Evolutionary conservation across 306 rosid genomes (phyloP), one percentile per base, ranked within the genome.

Genomic region (Cyclanthera cordifolia): DNA sequence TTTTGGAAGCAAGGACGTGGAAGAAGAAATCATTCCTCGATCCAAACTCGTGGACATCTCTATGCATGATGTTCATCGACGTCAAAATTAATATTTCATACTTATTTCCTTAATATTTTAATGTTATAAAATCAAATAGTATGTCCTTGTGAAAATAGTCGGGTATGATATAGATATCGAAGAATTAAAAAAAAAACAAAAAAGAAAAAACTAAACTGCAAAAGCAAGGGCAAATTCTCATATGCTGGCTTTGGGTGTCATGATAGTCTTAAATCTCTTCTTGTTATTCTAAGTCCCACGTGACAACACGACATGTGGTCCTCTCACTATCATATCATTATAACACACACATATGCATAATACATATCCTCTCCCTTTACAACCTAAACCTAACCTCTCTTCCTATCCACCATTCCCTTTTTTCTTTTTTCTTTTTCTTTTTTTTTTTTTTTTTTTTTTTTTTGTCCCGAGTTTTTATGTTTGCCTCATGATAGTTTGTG

Each of bases 291-390:
- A 32, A 59, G 24, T 32, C 66, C 66, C 66, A 59, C 66, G 32
- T 59, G 47, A 59, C 66, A 59, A 59, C 66, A 59, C 15, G 32
- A 59, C 66, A 59, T 59, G 66, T 59, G 66, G 66, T 59, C 66
- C 66, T 59, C 66, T 59, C 41, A n/a, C 24, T 25, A 32, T 59
- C 66, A 32, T 59, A 59, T 59, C 66, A 59, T 59, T 59, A 56
- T 27, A 56, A 27, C 64, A 59, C 41, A 56, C 20, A 57, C 64
- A 57, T 25, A 25, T 32, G 37, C 37, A 32, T 32, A 9, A 10
- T 9, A 11, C 4, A 43, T 17, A 55, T 17, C 48, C 9, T 34
- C 48, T n/a, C 4, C 27, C 67, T 59, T 59, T 59, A 59, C 67
- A 59, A 59, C 67, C 67, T 59, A 59, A 58, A 7, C 67, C 67